A percentile compares a stretch with the other conserved stretches of the same genome.
phyloP scores from a whole-genome alignment of 495 filamentous ascomycete species.

The Penicillium antarcticum region DNA sequence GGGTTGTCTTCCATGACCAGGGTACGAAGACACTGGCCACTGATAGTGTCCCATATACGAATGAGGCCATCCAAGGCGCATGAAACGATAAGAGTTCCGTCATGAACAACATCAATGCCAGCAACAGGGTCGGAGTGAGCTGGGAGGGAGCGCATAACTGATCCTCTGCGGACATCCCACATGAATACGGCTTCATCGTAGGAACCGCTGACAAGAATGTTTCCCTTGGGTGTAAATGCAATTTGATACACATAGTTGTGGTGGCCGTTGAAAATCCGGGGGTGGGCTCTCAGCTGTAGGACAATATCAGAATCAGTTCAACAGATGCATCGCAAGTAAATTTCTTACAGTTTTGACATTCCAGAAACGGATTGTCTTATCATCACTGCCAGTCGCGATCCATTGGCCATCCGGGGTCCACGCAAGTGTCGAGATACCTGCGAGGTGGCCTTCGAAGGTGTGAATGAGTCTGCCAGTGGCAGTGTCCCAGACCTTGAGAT shows the following conservation, averaged over 20 bases:
- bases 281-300: constrained; percentile 55
- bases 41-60: constrained; percentile 90
- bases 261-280: constrained; percentile 71
- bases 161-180: constrained; percentile 87
- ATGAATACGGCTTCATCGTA: constrained; percentile 97
- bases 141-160: constrained; percentile 82
- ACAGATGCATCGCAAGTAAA: constrained; percentile 5
- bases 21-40: constrained; percentile 91
- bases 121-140: constrained; percentile 93
- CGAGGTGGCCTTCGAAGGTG: constrained; percentile 89
- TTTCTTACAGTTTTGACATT: constrained; percentile 67
- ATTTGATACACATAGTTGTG: constrained; percentile 94
- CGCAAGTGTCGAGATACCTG: constrained; percentile 83
- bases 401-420: constrained; percentile 87
- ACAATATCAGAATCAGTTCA: neutral
- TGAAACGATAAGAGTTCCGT: constrained; percentile 86
- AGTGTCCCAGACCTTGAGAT: constrained; percentile 87
- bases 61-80: constrained; percentile 91
- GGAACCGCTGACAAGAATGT: constrained; percentile 89
- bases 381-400: constrained; percentile 88
- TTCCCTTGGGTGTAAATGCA: constrained; percentile 93
- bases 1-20: constrained; percentile 96
- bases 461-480: constrained; percentile 72
- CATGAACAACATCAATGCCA: constrained; percentile 87
- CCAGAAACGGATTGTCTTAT: constrained; percentile 95